Conservation (phyloP, 768 basidiomycete genomes). For the Tulasnella sp. region DNA sequence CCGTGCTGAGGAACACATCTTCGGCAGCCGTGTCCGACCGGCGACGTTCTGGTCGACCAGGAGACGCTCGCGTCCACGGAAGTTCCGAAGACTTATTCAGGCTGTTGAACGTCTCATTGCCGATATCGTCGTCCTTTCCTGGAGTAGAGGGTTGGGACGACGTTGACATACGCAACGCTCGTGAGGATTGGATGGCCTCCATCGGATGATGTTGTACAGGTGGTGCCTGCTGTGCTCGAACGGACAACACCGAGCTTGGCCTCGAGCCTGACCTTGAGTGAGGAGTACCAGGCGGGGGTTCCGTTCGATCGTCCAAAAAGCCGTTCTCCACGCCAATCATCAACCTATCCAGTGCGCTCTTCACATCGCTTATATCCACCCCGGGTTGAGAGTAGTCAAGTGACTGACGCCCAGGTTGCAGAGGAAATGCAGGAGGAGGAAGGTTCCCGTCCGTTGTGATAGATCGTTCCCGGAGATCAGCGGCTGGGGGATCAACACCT, state of each 20-base stretch:
- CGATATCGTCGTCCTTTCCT: not conserved
- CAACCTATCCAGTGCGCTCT: slow-evolving; percentile 56
- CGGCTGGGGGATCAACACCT: not conserved
- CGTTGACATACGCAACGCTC: not conserved
- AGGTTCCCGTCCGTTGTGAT: not conserved
- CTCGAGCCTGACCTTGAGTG: not conserved
- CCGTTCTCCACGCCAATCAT: slow-evolving; percentile 29
- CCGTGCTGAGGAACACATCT: no score
- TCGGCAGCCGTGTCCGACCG: no score
- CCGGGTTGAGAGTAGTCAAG: slow-evolving; percentile 13
- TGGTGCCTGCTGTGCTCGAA: not conserved
- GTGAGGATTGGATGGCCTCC: not conserved
- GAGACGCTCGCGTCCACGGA: no score
- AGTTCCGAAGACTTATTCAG: not conserved
- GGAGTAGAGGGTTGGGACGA: not conserved
- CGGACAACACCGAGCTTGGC: not conserved
- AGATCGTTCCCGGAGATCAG: not conserved
- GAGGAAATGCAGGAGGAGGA: not conserved
- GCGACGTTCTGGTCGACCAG: not conserved
- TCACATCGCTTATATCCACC: slow-evolving; percentile 39
- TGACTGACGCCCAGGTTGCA: not conserved
- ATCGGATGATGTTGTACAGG: not conserved
- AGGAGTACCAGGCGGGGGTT: not conserved
- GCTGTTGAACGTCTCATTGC: not conserved
- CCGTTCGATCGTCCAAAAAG: slow-evolving; percentile 12